Percentiles rank a stretch among this genome's conserved stretches.
Evolutionary conservation across 805 yeast genomes (phyloP).

Genomic region (Kodamaea restingae): DNA sequence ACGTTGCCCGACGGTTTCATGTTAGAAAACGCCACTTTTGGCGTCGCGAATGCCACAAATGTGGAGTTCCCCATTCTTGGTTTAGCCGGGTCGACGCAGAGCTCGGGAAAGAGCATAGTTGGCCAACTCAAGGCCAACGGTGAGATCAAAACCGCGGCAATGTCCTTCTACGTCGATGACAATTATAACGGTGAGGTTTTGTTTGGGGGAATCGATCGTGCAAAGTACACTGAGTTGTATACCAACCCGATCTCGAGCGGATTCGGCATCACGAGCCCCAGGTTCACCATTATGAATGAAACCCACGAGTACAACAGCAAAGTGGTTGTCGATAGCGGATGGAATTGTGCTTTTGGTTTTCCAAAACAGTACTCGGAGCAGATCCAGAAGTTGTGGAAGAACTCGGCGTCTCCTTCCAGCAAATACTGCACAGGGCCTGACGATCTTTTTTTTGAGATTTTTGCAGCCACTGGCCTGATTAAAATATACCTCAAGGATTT

Average conservation of each 20-base stretch:
- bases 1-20: not conserved
- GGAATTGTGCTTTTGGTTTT: not conserved
- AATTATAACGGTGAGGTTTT: slow-evolving; percentile 18
- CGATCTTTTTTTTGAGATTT: not conserved
- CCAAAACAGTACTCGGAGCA: not conserved
- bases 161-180: slow-evolving; percentile 15
- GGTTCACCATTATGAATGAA: no score
- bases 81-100: slow-evolving; percentile 19
- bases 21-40: not conserved
- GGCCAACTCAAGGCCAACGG: slow-evolving; percentile 54
- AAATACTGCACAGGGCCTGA: not conserved
- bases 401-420: not conserved
- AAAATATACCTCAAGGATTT: not conserved
- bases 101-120: slow-evolving; percentile 62
- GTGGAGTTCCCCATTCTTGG: not conserved
- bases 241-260: not conserved
- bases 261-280: not conserved
- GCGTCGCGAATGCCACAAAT: not conserved
- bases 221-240: slow-evolving; percentile 43
- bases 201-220: slow-evolving; percentile 70
- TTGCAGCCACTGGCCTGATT: not conserved
- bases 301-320: not conserved
- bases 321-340: not conserved
- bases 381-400: not conserved
- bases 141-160: slow-evolving; percentile 48